Evolutionary conservation across 495 filamentous ascomycete species (phyloP).

Genomic region (Penicillium arizonense): DNA sequence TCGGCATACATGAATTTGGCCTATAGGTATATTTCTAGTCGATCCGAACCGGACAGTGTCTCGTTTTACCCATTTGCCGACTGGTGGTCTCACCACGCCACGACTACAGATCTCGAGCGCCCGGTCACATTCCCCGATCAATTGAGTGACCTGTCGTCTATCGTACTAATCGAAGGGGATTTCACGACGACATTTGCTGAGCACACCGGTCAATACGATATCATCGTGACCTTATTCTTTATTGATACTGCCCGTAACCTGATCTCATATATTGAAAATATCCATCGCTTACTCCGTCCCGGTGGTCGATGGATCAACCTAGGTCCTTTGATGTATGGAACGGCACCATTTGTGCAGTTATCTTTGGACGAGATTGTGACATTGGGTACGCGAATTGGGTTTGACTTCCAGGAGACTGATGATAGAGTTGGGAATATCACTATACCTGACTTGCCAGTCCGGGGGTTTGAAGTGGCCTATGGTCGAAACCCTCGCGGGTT

Average conservation of each 20-base stretch:
- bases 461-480: slow-evolving; percentile 18
- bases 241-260: slow-evolving; percentile 51
- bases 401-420: slow-evolving; percentile 15
- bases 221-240: slow-evolving; percentile 48
- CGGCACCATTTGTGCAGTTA: slow-evolving; percentile 22
- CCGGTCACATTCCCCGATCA: slow-evolving; percentile 34
- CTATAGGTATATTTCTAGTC: slow-evolving; percentile 27
- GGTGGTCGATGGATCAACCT: slow-evolving; percentile 48
- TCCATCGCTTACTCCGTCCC: slow-evolving; percentile 33
- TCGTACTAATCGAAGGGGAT: slow-evolving; percentile 39
- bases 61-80: slow-evolving; percentile 43
- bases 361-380: slow-evolving; percentile 23
- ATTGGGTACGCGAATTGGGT: slow-evolving; percentile 14
- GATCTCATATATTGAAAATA: slow-evolving; percentile 41
- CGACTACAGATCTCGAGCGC: slow-evolving; percentile 37
- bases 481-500: slow-evolving; percentile 19
- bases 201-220: slow-evolving; percentile 28
- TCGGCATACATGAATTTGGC: slow-evolving; percentile 42
- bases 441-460: slow-evolving; percentile 4
- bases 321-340: slow-evolving; percentile 36
- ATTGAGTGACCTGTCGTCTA: slow-evolving; percentile 12
- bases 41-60: slow-evolving; percentile 1
- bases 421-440: slow-evolving; percentile 9
- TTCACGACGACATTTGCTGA: slow-evolving; percentile 30
- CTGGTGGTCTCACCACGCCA: slow-evolving; percentile 44